Conservation (phyloP, 164 flowering plant species). For the Nelumbo lutea region DNA sequence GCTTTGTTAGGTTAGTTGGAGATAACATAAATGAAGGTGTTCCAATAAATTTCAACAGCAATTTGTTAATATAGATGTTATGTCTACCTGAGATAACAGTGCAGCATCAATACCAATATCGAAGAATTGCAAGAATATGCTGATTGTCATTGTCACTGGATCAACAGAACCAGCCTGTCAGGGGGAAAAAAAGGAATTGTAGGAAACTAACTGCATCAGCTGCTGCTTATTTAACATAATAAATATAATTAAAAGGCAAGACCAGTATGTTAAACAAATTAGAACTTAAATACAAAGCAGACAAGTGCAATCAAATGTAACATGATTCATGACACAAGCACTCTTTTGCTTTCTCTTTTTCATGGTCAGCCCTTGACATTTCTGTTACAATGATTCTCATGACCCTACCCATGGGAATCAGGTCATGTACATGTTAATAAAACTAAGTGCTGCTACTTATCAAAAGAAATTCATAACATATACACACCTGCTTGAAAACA, state of each 20-base stretch:
- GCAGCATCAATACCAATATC: slow-evolving; percentile 92
- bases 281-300: too few relatives aligned
- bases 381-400: too few relatives aligned
- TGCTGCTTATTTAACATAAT: not conserved
- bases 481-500: slow-evolving; percentile 83
- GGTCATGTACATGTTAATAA: too few relatives aligned
- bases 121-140: slow-evolving; percentile 85
- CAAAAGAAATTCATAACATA: not conserved
- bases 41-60: not conserved
- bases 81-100: slow-evolving; percentile 73
- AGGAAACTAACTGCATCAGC: not conserved
- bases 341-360: too few relatives aligned
- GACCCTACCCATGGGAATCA: too few relatives aligned
- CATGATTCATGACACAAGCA: too few relatives aligned
- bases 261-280: too few relatives aligned
- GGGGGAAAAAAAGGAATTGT: slow-evolving; percentile 13
- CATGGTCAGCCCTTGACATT: too few relatives aligned
- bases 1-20: not conserved
- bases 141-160: slow-evolving; percentile 86
- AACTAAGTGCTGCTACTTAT: not conserved
- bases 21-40: not conserved
- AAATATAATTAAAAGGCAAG: too few relatives aligned
- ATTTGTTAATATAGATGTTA: slow-evolving; percentile 1
- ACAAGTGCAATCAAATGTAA: too few relatives aligned
- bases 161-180: slow-evolving; percentile 93